Evolutionary conservation across 768 basidiomycete genomes (phyloP).

Genomic region (Ramaria sp.): DNA sequence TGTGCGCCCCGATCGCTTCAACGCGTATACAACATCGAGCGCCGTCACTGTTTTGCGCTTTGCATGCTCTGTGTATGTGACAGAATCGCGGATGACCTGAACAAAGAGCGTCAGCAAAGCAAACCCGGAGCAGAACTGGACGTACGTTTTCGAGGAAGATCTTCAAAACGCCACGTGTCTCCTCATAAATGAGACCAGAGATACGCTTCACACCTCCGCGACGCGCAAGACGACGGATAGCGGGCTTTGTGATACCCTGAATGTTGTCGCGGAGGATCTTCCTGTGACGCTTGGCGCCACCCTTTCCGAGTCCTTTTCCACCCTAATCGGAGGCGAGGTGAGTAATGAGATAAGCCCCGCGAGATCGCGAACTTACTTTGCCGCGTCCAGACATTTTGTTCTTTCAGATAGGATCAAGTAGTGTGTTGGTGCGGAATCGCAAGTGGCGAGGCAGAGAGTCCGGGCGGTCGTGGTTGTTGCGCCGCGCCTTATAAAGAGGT

Average conservation of each 20-base stretch:
- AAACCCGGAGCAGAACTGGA: not conserved
- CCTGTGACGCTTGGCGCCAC: constrained; percentile 70
- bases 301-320: constrained; percentile 61
- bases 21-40: constrained; percentile 52
- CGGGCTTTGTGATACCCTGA: constrained; percentile 49
- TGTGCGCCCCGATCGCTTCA: constrained; percentile 48
- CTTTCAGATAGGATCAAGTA: not conserved
- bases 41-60: constrained; percentile 47
- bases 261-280: constrained; percentile 78
- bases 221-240: constrained; percentile 41
- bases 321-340: not conserved
- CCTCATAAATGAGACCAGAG: constrained; percentile 34
- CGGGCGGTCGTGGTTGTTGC: not conserved
- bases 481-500: not conserved
- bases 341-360: not conserved
- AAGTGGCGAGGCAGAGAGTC: not conserved
- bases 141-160: constrained; percentile 30
- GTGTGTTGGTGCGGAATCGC: not conserved
- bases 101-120: not conserved
- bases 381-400: constrained; percentile 61
- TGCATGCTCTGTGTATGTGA: constrained; percentile 56
- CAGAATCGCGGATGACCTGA: constrained; percentile 39
- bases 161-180: constrained; percentile 43
- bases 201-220: constrained; percentile 46
- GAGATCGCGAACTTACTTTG: constrained; percentile 33